phyloP scores from a whole-genome alignment of 345 rosid genomes.

The Mercurialis annua region DNA sequence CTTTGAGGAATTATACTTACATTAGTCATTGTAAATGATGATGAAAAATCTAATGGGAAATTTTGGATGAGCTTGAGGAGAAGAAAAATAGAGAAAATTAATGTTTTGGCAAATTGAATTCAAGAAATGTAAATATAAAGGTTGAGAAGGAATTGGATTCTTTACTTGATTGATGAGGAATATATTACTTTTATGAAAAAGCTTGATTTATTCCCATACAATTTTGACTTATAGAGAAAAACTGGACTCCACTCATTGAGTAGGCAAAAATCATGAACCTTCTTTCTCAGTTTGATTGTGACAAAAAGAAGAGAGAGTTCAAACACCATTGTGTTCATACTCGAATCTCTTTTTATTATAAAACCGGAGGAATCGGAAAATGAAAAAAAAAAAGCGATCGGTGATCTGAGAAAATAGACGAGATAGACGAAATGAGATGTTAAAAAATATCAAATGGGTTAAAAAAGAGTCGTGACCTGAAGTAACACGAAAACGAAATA shows the following conservation, averaged over 20 bases:
- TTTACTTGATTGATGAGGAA: conserved; percentile 29
- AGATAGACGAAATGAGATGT: too few species aligned
- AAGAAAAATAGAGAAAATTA: not conserved
- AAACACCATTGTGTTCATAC: conserved; percentile 6
- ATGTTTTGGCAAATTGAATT: not conserved
- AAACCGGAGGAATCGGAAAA: too few species aligned
- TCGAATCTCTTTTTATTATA: not conserved
- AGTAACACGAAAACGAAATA: too few species aligned
- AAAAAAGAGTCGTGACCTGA: too few species aligned
- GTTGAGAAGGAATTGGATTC: conserved; percentile 37
- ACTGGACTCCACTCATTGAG: not conserved
- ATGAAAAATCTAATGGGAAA: not conserved
- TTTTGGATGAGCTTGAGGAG: not conserved
- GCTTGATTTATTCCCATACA: conserved; percentile 21
- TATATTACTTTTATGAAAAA: conserved; percentile 22
- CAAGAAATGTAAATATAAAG: conserved; percentile 8
- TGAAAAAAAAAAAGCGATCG: too few species aligned
- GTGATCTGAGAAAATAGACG: too few species aligned
- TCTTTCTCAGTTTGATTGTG: not conserved
- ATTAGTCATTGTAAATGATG: conserved; percentile 30
- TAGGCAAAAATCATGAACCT: conserved; percentile 10
- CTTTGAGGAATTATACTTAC: conserved; percentile 21
- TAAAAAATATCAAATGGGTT: too few species aligned
- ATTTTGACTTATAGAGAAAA: conserved; percentile 22
- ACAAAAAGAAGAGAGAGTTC: not conserved